These are phyloP conservation scores for Ganoderma lingzhi DNA, from an alignment of 1,284 basidiomycete species.

Conservation along the genomic window DNA sequence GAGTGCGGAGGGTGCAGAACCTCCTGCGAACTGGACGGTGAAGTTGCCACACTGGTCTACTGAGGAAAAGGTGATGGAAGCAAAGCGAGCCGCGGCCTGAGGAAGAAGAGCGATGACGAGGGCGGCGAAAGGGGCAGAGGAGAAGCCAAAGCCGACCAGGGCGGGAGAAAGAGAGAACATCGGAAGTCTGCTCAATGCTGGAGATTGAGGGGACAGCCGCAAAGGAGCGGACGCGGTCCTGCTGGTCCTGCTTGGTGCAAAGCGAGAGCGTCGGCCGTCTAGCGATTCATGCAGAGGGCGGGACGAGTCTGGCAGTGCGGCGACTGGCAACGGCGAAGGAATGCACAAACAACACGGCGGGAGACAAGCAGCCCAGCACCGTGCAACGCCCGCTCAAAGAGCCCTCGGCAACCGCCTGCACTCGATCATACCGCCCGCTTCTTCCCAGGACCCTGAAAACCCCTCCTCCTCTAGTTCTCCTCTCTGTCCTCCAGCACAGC, in stretches of 20 bases:
- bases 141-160: constrained; percentile 43
- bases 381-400: neutral
- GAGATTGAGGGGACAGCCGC: constrained; percentile 29
- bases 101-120: constrained; percentile 50
- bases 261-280: constrained; percentile 15
- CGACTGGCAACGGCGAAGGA: neutral
- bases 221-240: constrained; percentile 35
- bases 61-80: constrained; percentile 55
- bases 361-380: neutral
- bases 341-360: constrained; percentile 3
- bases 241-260: constrained; percentile 38
- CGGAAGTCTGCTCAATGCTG: constrained; percentile 33
- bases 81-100: constrained; percentile 53
- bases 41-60: constrained; percentile 65
- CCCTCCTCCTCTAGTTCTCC: neutral
- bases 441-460: constrained; percentile 3
- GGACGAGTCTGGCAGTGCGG: constrained; percentile 10
- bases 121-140: constrained; percentile 36
- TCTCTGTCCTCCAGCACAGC: neutral
- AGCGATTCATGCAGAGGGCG: constrained; percentile 10
- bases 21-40: constrained; percentile 54
- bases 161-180: constrained; percentile 45
- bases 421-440: neutral
- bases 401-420: neutral
- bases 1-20: constrained; percentile 42